Evolutionary conservation across 805 yeast species (phyloP).

Genomic region (Torulaspora quercuum): DNA sequence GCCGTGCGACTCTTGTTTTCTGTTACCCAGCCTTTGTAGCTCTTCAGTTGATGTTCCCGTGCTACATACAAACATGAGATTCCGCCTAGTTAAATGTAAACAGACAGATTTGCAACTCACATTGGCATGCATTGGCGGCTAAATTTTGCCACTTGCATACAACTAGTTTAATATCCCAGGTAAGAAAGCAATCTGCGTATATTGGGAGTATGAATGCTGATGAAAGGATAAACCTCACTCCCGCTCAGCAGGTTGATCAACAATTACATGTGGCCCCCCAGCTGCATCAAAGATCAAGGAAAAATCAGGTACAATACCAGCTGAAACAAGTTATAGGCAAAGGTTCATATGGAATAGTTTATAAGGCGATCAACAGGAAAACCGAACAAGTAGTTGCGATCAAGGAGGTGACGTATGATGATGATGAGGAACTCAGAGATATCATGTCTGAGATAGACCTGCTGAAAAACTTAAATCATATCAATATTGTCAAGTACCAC

Average conservation of each 20-base stretch:
- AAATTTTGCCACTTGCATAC: constrained; percentile 6
- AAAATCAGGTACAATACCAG: constrained; percentile 42
- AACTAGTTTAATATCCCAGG: no score
- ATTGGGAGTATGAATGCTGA: constrained; percentile 5
- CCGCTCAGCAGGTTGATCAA: constrained; percentile 24
- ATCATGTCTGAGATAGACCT: constrained; percentile 64
- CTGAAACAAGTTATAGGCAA: constrained; percentile 68
- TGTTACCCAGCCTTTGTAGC: no score
- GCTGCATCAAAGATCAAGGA: constrained; percentile 22
- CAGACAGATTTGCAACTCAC: no score
- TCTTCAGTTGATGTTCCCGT: no score
- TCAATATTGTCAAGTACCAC: constrained; percentile 84
- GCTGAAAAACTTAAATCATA: constrained; percentile 74
- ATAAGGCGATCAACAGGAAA: constrained; percentile 61
- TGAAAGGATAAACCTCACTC: constrained; percentile 24
- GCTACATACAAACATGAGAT: no score
- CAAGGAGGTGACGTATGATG: constrained; percentile 66
- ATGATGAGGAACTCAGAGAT: constrained; percentile 68
- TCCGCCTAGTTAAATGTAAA: neutral
- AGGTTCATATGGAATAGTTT: constrained; percentile 91
- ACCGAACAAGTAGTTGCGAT: constrained; percentile 74
- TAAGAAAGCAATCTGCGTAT: neutral
- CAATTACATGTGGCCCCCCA: constrained; percentile 9
- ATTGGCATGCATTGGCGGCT: constrained; percentile 12
- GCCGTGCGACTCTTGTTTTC: no score